Evolutionary conservation across 2,329 filamentous ascomycete species (phyloP), one percentile per base, ranked within the genome.

Genomic region (Stenocarpella maydis): DNA sequence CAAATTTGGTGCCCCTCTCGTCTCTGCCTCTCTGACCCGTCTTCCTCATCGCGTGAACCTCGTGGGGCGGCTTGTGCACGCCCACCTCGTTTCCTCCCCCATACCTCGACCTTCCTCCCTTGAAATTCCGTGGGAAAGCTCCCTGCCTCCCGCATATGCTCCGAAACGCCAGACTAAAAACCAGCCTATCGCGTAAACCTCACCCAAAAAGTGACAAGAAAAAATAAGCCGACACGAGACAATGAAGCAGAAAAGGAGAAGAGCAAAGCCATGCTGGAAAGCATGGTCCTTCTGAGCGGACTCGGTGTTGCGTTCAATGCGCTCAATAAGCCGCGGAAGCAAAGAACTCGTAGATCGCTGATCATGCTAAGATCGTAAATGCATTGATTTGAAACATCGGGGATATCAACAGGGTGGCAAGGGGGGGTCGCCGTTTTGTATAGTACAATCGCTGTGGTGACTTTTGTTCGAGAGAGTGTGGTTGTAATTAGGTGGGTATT

Each of bases 301-400:
- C 60, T 63, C 45, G 61, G 39, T 63, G 37, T 63, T 49, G 41
- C 43, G 21, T 45, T 61, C 28, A 14, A n/a, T 54, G 63, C 53
- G 54, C 41, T 66, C 21, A 54, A 34, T 28, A 49, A 55, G 47
- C 43, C 28, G 63, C 37, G 54, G 63, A 65, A 61, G 34, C 54
- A 61, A 63, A 68, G 50, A 55, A 64, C 65, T 55, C 65, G 41
- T 71, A 67, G 61, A 64, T 71, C 55, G 68, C 67, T 71, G 61
- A 24, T 67, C 65, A 68, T 68, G 47, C 63, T 53, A 50, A 67
- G 64, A 70, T 67, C 67, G 52, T 71, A 64, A 67, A 70, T 67
- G 63, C 63, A 67, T 71, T 61, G 58, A 37, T 63, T 63, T 63
- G 26, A 50, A 54, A 67, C 54, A 70, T 69, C 45, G 58, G 19